phyloP scores from a whole-genome alignment of 805 yeast genomes.

The Myxozyma neglecta region DNA sequence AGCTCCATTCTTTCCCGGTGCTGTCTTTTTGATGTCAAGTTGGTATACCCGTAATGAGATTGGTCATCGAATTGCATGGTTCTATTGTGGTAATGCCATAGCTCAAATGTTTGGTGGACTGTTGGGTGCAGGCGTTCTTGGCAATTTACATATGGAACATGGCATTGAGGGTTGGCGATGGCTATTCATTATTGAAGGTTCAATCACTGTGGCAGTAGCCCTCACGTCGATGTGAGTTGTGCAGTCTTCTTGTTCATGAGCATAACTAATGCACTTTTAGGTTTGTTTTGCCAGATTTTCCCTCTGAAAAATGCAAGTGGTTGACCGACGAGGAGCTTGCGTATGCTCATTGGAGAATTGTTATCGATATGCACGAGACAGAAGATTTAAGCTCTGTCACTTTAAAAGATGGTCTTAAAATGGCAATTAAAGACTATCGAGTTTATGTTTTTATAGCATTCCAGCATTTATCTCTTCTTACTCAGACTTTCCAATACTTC shows the following conservation, averaged over 20 bases:
- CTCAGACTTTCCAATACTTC: conserved; percentile 47
- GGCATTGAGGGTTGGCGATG: conserved; percentile 52
- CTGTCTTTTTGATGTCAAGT: conserved; percentile 40
- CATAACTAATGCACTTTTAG: background rate
- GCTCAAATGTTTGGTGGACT: conserved; percentile 56
- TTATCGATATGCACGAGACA: background rate
- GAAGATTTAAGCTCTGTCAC: conserved; percentile 20
- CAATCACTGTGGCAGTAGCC: conserved; percentile 36
- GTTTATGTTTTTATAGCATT: conserved; percentile 18
- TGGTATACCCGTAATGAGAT: conserved; percentile 47
- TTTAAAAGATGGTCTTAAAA: conserved; percentile 18
- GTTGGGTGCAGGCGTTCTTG: conserved; percentile 50
- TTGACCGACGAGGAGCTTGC: conserved; percentile 29
- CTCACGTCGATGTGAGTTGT: conserved; percentile 33
- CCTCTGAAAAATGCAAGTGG: conserved; percentile 34
- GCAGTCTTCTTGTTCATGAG: conserved; percentile 19
- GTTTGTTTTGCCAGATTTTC: conserved; percentile 50
- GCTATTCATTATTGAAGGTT: conserved; percentile 54
- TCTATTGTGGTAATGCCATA: conserved; percentile 50
- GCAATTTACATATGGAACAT: conserved; percentile 42
- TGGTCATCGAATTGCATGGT: conserved; percentile 41
- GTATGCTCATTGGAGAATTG: conserved; percentile 31
- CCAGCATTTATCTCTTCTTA: conserved; percentile 26
- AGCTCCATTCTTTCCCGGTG: conserved; percentile 46
- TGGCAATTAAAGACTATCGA: conserved; percentile 26